These are phyloP conservation scores for Apiospora pterosperma DNA, from an alignment of 2,329 filamentous ascomycete genomes.

Conservation along the genomic window DNA sequence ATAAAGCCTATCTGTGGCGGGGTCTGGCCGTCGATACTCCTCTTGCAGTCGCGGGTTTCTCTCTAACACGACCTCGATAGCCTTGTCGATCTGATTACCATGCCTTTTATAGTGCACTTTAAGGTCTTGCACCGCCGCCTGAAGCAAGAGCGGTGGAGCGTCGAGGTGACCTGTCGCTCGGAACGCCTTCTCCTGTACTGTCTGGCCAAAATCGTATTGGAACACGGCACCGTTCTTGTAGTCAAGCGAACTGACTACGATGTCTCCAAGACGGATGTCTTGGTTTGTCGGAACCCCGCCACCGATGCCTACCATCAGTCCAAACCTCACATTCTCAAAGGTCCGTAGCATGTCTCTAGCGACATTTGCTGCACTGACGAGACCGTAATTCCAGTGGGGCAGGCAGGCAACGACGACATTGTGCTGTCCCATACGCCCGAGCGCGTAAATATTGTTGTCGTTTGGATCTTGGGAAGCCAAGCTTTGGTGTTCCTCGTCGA, in stretches of 20 bases:
- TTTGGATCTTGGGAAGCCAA: neutral
- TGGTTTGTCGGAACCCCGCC: neutral
- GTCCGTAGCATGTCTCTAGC: neutral
- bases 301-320: neutral
- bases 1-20: too few relatives aligned
- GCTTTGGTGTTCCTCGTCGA: neutral
- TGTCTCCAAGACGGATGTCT: slow-evolving; percentile 29
- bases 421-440: neutral
- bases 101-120: too few relatives aligned
- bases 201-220: slow-evolving; percentile 30
- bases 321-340: neutral
- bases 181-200: neutral
- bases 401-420: slow-evolving; percentile 5
- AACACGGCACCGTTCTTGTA: slow-evolving; percentile 19
- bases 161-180: neutral
- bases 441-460: neutral
- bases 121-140: too few relatives aligned
- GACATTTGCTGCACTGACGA: neutral
- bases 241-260: slow-evolving; percentile 24
- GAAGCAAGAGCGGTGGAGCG: neutral
- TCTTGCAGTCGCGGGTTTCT: too few relatives aligned
- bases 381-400: neutral
- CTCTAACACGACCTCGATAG: too few relatives aligned
- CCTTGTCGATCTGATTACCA: too few relatives aligned
- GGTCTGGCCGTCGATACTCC: too few relatives aligned